Conservation (phyloP, 192 early-diverging fungal species). For the Chytriomyces sp. region DNA sequence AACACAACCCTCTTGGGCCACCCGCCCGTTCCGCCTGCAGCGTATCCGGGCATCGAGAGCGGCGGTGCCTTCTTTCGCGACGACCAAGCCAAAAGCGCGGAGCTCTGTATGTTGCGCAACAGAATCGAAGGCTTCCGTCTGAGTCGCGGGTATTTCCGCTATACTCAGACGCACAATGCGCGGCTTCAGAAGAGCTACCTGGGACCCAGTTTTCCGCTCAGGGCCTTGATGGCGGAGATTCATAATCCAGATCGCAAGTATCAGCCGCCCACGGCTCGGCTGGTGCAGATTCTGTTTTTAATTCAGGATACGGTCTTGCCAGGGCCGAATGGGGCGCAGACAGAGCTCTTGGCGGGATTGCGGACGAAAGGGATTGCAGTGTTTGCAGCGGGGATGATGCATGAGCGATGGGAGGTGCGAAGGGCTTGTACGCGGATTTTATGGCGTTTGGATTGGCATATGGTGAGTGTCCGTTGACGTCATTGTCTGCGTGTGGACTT, state of each 20-base stretch:
- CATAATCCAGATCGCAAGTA: not conserved
- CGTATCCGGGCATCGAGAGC: conserved; percentile 38
- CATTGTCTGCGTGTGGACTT: not conserved
- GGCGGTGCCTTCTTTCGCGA: conserved; percentile 74
- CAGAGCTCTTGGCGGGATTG: not conserved
- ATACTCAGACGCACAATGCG: conserved; percentile 1
- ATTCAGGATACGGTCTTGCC: conserved; percentile 17
- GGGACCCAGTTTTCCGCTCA: not conserved
- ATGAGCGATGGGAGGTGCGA: conserved; percentile 66
- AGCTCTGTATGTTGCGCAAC: conserved; percentile 71
- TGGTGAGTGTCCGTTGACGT: not conserved
- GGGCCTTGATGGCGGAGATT: not conserved
- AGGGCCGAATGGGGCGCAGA: conserved; percentile 3
- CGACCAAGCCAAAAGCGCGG: conserved; percentile 62
- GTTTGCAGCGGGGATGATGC: conserved; percentile 77
- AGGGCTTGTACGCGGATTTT: conserved; percentile 70
- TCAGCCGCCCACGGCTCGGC: not conserved
- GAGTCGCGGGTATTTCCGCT: not conserved
- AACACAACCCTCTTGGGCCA: conserved; percentile 64
- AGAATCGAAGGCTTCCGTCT: conserved; percentile 83
- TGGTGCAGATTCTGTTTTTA: conserved; percentile 10
- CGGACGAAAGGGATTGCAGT: not conserved
- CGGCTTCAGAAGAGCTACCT: conserved; percentile 5
- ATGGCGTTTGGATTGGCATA: conserved; percentile 67
- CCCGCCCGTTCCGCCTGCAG: not conserved